Evolutionary conservation across 345 rosid genomes (phyloP), one percentile per base, ranked within the genome.

Genomic region (Hirschfeldia incana): DNA sequence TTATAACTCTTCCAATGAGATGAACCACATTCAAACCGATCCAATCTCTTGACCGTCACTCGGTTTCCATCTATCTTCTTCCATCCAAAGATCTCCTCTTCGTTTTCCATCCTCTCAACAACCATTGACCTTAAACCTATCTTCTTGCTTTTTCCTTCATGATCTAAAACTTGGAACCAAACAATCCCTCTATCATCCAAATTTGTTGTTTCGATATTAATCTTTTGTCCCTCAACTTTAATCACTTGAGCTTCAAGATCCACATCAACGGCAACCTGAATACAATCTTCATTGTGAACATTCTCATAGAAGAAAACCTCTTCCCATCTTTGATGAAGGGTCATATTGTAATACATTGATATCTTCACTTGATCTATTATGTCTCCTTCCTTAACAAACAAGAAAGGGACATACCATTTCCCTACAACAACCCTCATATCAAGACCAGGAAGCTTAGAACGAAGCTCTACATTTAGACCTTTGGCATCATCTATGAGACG

Each of bases 321-420:
- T 78, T 88, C 87, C 88, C 90, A 88, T 5, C 81, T 82, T 28
- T 91, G 92, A 74, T 86, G 82, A 12, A 91, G 88, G 4, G 90
- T 86, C 87, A 91, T 86, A 72, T 69, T 79, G 34, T 91, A 91
- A 67, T 82, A 81, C 81, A 75, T 83, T 16, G 91, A 76, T 26
- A 2, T 76, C 59, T 53, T 78, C 65, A 86, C 75, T 44, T 88
- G 92, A 10, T 87, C 83, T 51, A 66, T 62, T 2, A 71, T 29
- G 12, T 36, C 36, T 34, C 77, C 79, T 29, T 91, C 95, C 69
- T 65, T 88, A 5, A 89, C 71, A 9, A 87, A 89, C 73, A 91
- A 55, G 70, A 86, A 91, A 4, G 93, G 93, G 32, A 86, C 86
- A 27, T 86, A 91, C 91, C 93, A 89, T 76, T 75, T 88, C 46